phyloP scores from a whole-genome alignment of 164 flowering plant genomes.

The Santalum album region DNA sequence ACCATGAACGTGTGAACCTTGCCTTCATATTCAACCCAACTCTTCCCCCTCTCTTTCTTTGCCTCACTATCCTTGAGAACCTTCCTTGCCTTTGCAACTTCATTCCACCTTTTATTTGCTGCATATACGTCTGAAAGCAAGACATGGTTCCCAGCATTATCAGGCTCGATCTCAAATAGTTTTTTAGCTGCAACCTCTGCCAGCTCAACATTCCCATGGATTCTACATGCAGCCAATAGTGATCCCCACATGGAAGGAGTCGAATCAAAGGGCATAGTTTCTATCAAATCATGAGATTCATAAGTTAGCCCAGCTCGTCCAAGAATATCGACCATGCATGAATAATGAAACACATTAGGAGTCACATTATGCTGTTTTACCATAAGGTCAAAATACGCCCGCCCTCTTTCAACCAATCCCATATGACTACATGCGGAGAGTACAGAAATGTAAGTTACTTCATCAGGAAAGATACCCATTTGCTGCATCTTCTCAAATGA shows the following conservation, averaged over 20 bases:
- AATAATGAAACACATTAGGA: constrained; percentile 56
- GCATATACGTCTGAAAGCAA: constrained; percentile 75
- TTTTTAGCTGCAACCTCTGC: constrained; percentile 65
- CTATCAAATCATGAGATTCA: constrained; percentile 54
- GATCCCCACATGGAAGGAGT: constrained; percentile 88
- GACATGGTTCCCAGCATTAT: constrained; percentile 69
- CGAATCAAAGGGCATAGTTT: constrained; percentile 55
- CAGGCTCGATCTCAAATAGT: constrained; percentile 63
- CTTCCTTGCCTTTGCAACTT: constrained; percentile 51
- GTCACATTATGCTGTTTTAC: constrained; percentile 25
- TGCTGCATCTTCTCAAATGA: constrained; percentile 87
- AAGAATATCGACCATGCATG: constrained; percentile 82
- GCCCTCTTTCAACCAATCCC: constrained; percentile 56
- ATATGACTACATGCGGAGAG: constrained; percentile 70
- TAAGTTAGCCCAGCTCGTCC: constrained; percentile 52
- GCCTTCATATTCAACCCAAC: constrained; percentile 75
- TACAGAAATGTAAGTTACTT: constrained; percentile 58
- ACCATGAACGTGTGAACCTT: constrained; percentile 64
- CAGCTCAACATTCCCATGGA: constrained; percentile 44
- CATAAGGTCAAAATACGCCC: constrained; percentile 50
- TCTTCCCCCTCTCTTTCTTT: constrained; percentile 63
- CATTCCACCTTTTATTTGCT: constrained; percentile 55
- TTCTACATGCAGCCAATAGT: constrained; percentile 61
- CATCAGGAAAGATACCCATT: constrained; percentile 46
- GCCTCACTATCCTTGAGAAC: constrained; percentile 51